Evolutionary conservation across 345 rosid genomes (phyloP).

Genomic region (Acer negundo): DNA sequence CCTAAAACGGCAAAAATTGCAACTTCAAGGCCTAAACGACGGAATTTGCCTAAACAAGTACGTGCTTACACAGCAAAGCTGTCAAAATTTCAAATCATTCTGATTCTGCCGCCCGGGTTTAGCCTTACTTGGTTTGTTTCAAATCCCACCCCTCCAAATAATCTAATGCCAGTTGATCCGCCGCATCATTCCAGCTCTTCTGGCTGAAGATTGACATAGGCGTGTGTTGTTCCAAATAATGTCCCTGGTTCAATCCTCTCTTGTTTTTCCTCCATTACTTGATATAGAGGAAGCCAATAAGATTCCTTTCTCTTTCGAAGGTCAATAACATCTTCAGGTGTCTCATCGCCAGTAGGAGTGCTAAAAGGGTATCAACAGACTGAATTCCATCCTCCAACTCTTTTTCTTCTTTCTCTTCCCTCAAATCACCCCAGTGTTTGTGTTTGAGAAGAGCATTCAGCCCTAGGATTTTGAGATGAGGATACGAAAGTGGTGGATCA

Average conservation of each 20-base stretch:
- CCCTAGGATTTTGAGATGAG: slow-evolving; percentile 94
- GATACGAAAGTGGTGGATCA: slow-evolving; percentile 98
- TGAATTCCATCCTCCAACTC: slow-evolving; percentile 87
- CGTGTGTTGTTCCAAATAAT: slow-evolving; percentile 87
- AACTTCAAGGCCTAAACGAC: too few relatives aligned
- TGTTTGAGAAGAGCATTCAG: slow-evolving; percentile 90
- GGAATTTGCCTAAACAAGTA: too few relatives aligned
- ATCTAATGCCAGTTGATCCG: too few relatives aligned
- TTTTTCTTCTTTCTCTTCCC: slow-evolving; percentile 87
- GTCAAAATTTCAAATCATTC: too few relatives aligned
- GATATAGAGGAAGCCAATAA: slow-evolving; percentile 90
- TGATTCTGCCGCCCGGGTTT: too few relatives aligned
- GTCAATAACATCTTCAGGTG: slow-evolving; percentile 91
- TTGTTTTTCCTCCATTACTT: slow-evolving; percentile 89
- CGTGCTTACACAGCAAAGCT: too few relatives aligned
- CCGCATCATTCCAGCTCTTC: too few relatives aligned
- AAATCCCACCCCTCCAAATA: too few relatives aligned
- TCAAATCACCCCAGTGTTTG: slow-evolving; percentile 99
- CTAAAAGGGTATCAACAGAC: slow-evolving; percentile 93
- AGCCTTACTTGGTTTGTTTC: too few relatives aligned
- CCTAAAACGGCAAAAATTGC: too few relatives aligned
- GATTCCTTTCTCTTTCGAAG: slow-evolving; percentile 99
- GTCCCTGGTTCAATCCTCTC: slow-evolving; percentile 87
- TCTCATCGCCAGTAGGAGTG: slow-evolving; percentile 98
- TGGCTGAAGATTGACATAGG: slow-evolving; percentile 86